A percentile compares a stretch with the other conserved stretches of the same genome.
phyloP scores from a whole-genome alignment of 345 rosid species.

The Rubroshorea leprosula region DNA sequence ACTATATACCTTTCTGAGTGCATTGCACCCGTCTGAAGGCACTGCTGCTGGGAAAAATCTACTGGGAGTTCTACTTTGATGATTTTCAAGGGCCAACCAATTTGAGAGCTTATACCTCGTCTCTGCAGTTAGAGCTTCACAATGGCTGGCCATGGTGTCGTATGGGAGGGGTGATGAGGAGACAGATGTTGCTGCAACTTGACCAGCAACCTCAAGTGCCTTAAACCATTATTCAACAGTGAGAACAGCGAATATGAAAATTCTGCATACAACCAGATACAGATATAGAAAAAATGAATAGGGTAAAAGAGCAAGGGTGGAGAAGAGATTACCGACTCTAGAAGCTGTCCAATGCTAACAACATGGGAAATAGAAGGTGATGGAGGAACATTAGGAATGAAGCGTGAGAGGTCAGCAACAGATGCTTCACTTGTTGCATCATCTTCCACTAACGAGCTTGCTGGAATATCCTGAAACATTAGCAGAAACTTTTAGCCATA shows the following conservation, averaged over 20 bases:
- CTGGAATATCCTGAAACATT: conserved; percentile 51
- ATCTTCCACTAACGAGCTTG: conserved; percentile 49
- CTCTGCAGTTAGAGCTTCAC: conserved; percentile 79
- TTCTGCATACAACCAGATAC: neutral
- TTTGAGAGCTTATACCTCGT: conserved; percentile 78
- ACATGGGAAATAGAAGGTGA: conserved; percentile 63
- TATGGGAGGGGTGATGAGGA: conserved; percentile 88
- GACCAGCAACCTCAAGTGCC: conserved; percentile 96
- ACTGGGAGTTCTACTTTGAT: conserved; percentile 24
- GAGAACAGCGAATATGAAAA: neutral
- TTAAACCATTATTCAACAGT: conserved; percentile 21
- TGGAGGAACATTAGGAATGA: conserved; percentile 49
- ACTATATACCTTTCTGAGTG: conserved; percentile 44
- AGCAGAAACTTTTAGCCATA: no score
- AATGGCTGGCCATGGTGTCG: conserved; percentile 66
- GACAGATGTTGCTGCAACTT: conserved; percentile 73
- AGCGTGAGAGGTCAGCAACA: conserved; percentile 44
- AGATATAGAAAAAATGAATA: neutral
- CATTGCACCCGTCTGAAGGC: conserved; percentile 25
- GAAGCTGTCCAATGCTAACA: conserved; percentile 82
- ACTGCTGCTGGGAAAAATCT: conserved; percentile 14
- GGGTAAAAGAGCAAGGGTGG: neutral
- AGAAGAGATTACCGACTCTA: conserved; percentile 66
- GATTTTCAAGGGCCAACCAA: conserved; percentile 75
- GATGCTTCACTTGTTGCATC: conserved; percentile 74